phyloP scores from a whole-genome alignment of 2,329 filamentous ascomycete genomes.

The Pyrenophora tritici-repentis region DNA sequence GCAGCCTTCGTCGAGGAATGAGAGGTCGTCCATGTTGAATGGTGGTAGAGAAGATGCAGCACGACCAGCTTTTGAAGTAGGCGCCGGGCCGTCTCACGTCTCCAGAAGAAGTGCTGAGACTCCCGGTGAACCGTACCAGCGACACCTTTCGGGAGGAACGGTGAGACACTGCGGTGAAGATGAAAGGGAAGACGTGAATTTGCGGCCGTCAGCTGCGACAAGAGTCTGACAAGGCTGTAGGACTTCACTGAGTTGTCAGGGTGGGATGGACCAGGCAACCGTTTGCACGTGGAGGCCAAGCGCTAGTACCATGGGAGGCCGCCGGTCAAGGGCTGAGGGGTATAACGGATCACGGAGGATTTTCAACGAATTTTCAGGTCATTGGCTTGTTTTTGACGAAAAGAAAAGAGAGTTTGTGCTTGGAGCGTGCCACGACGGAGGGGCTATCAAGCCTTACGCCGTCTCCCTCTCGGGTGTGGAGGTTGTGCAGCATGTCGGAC shows the following conservation, averaged over 20 bases:
- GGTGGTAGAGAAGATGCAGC: neutral
- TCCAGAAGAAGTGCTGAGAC: slow-evolving; percentile 1
- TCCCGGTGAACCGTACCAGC: slow-evolving; percentile 11
- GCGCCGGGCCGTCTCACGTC: neutral
- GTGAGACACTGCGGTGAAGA: neutral
- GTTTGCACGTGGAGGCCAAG: slow-evolving; percentile 7
- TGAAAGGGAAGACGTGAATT: neutral
- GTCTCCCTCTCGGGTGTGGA: slow-evolving; percentile 1
- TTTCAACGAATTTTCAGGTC: neutral
- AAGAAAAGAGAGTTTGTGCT: neutral
- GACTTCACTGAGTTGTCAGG: slow-evolving; percentile 2
- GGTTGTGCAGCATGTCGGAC: slow-evolving; percentile 3
- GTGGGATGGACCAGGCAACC: slow-evolving; percentile 20
- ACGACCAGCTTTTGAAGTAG: neutral
- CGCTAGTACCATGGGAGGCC: neutral
- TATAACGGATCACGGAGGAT: neutral
- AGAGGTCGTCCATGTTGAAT: slow-evolving; percentile 30
- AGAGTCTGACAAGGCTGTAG: slow-evolving; percentile 18
- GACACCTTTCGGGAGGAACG: neutral
- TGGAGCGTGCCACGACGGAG: slow-evolving; percentile 14
- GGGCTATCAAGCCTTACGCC: slow-evolving; percentile 15
- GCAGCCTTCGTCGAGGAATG: slow-evolving; percentile 24
- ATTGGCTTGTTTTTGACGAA: neutral
- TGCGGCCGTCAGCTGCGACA: neutral
- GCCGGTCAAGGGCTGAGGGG: neutral